Percentiles rank a stretch among this genome's conserved stretches.
Evolutionary conservation across 768 basidiomycete species (phyloP).

Genomic region (Collybiopsis confluens): DNA sequence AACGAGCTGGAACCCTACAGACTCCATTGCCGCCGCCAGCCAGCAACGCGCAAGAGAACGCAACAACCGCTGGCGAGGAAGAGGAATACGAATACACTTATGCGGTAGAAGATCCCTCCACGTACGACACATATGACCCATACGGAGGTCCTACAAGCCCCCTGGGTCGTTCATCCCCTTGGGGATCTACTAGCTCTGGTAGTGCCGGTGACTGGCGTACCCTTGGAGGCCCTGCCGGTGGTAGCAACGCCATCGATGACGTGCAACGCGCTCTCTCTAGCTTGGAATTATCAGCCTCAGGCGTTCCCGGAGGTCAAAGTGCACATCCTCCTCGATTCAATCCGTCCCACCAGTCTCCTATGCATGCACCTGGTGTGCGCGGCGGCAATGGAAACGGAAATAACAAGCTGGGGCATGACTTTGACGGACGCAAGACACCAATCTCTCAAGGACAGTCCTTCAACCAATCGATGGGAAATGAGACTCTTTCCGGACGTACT

Average conservation of each 20-base stretch:
- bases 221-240: conserved; percentile 26
- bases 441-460: conserved; percentile 39
- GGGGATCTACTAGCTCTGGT: conserved; percentile 36
- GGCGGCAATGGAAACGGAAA: conserved; percentile 30
- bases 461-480: conserved; percentile 39
- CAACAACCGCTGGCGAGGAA: conserved; percentile 27
- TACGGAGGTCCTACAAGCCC: conserved; percentile 46
- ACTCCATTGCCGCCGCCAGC: conserved; percentile 39
- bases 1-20: conserved; percentile 74
- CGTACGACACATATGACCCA: conserved; percentile 59
- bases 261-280: conserved; percentile 69
- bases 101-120: conserved; percentile 42
- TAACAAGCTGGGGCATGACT: conserved; percentile 48
- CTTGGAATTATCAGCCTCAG: conserved; percentile 50
- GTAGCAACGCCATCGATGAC: conserved; percentile 53
- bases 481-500: conserved; percentile 46
- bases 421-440: conserved; percentile 65
- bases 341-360: conserved; percentile 40
- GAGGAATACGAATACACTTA: conserved; percentile 56
- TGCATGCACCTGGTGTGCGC: conserved; percentile 40
- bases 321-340: conserved; percentile 71
- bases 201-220: conserved; percentile 56
- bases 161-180: conserved; percentile 62
- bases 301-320: conserved; percentile 24
- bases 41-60: conserved; percentile 30